Evolutionary conservation across 257 asterid species (phyloP).

Genomic region (Oldenlandia corymbosa): DNA sequence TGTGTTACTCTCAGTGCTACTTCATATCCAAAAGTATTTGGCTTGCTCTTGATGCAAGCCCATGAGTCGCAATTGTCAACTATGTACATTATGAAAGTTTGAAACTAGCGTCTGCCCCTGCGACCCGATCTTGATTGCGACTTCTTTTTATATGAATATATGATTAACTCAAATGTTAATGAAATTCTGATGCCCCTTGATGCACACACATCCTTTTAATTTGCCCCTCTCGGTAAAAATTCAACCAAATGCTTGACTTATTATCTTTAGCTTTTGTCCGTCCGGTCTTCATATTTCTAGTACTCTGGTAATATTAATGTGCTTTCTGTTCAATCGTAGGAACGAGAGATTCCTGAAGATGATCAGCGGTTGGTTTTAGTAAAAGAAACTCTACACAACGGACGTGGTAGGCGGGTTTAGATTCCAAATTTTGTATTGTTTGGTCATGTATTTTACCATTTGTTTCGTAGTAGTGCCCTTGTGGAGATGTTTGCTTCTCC

Average conservation of each 20-base stretch:
- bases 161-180: neutral
- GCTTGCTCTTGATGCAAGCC: neutral
- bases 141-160: neutral
- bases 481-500: neutral
- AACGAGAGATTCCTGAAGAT: conserved; percentile 75
- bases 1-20: neutral
- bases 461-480: too few species aligned
- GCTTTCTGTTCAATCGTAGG: conserved; percentile 37
- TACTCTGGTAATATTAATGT: neutral
- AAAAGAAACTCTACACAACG: conserved; percentile 32
- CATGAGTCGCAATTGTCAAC: conserved; percentile 1
- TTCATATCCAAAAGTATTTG: neutral
- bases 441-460: conserved; percentile 4
- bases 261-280: neutral
- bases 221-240: neutral
- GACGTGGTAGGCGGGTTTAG: conserved; percentile 35
- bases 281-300: neutral
- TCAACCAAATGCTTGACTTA: neutral
- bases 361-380: conserved; percentile 71
- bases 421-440: neutral
- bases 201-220: neutral
- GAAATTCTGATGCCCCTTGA: neutral
- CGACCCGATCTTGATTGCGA: too few species aligned
- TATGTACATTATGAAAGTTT: neutral
- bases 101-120: too few species aligned